phyloP scores from a whole-genome alignment of 257 asterid genomes.

The Primulina tabacum region DNA sequence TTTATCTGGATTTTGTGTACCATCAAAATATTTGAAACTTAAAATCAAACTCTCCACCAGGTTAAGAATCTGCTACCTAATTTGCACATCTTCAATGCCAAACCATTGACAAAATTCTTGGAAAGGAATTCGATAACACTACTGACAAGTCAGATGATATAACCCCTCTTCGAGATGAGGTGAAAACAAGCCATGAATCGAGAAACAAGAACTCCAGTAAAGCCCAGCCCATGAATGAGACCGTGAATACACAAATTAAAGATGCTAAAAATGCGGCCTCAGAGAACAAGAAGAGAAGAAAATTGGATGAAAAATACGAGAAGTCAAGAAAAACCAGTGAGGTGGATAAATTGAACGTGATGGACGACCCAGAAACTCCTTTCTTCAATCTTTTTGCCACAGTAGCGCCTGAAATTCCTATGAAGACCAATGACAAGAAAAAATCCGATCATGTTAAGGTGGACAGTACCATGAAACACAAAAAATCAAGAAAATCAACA shows the following conservation, averaged over 20 bases:
- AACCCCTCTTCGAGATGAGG: slow-evolving; percentile 17
- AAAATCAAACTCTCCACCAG: slow-evolving; percentile 39
- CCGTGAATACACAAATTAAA: slow-evolving; percentile 25
- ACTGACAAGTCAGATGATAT: slow-evolving; percentile 22
- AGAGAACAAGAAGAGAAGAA: slow-evolving; percentile 34
- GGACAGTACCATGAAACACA: not conserved
- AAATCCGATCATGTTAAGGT: slow-evolving; percentile 10
- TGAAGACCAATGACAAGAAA: slow-evolving; percentile 16
- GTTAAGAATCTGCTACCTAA: slow-evolving; percentile 62
- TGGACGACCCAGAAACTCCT: slow-evolving; percentile 65
- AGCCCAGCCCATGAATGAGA: slow-evolving; percentile 18
- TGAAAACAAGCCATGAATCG: slow-evolving; percentile 10
- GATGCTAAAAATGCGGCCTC: slow-evolving; percentile 23
- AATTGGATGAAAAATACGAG: slow-evolving; percentile 27
- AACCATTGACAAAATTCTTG: slow-evolving; percentile 47
- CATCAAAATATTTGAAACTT: slow-evolving; percentile 21
- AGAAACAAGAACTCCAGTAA: slow-evolving; percentile 30
- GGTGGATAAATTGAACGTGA: slow-evolving; percentile 30
- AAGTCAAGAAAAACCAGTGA: slow-evolving; percentile 35
- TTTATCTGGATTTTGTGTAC: not conserved
- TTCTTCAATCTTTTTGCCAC: slow-evolving; percentile 46
- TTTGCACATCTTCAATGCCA: slow-evolving; percentile 58
- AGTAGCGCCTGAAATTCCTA: slow-evolving; percentile 22
- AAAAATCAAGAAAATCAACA: not conserved
- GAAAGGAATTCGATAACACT: slow-evolving; percentile 38